Evolutionary conservation across 2,329 filamentous ascomycete genomes (phyloP).

Genomic region (Claviceps maximensis): DNA sequence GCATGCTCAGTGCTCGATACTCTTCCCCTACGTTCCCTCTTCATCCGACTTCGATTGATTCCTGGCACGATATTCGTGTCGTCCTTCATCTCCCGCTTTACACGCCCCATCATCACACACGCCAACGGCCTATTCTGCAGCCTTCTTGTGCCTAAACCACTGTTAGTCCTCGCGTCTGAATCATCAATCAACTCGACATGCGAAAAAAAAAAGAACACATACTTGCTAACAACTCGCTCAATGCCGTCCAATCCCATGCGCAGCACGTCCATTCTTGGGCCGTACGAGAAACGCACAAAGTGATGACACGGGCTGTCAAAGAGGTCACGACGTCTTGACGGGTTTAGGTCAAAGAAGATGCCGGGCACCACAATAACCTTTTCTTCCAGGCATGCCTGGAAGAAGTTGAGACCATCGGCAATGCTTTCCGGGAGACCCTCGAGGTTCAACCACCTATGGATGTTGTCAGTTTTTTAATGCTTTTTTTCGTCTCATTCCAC

Average conservation of each 20-base stretch:
- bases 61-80: too few relatives aligned
- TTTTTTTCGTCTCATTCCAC: background rate
- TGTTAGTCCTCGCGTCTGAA: conserved; percentile 3
- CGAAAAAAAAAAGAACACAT: conserved; percentile 17
- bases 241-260: conserved; percentile 74
- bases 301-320: conserved; percentile 94
- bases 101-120: background rate
- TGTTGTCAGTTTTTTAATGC: background rate
- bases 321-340: conserved; percentile 72
- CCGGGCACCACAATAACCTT: conserved; percentile 94
- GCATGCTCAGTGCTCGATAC: too few relatives aligned
- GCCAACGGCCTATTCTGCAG: conserved; percentile 1
- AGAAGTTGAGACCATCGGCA: conserved; percentile 90
- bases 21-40: too few relatives aligned
- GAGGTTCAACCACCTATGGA: conserved; percentile 44
- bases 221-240: conserved; percentile 67
- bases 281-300: conserved; percentile 76
- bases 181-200: background rate
- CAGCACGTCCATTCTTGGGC: conserved; percentile 66
- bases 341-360: conserved; percentile 97
- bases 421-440: conserved; percentile 65
- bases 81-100: too few relatives aligned
- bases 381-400: conserved; percentile 83
- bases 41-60: background rate
- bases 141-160: conserved; percentile 11